Evolutionary conservation across 345 rosid species (phyloP).

Genomic region (Laguncularia racemosa): DNA sequence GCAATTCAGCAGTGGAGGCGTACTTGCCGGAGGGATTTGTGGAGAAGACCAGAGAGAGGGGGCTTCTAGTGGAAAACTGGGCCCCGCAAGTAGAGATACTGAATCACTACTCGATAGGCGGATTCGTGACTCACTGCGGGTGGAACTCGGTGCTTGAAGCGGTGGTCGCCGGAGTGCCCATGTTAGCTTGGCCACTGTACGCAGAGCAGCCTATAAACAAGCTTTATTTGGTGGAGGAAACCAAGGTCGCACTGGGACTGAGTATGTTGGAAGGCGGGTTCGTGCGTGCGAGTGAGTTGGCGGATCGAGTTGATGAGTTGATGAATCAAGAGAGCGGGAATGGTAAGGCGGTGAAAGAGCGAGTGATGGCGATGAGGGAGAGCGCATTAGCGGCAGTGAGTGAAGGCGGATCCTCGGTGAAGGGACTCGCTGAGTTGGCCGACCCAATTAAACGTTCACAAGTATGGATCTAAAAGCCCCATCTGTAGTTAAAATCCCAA

Average conservation of each 20-base stretch:
- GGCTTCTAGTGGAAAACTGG: constrained; percentile 10
- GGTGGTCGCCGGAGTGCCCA: constrained; percentile 24
- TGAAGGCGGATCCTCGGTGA: constrained; percentile 5
- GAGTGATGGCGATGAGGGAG: constrained; percentile 1
- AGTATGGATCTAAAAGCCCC: too few relatives aligned
- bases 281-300: constrained; percentile 8
- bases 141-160: constrained; percentile 30
- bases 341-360: constrained; percentile 7
- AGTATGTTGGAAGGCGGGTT: constrained; percentile 4
- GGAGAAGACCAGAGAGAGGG: constrained; percentile 11
- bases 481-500: too few relatives aligned
- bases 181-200: constrained; percentile 48
- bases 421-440: constrained; percentile 4
- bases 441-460: too few relatives aligned
- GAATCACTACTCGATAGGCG: constrained; percentile 11
- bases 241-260: constrained; percentile 13
- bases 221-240: constrained; percentile 10
- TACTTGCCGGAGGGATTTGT: constrained; percentile 14
- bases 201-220: constrained; percentile 30
- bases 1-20: neutral
- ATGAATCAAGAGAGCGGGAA: constrained; percentile 10
- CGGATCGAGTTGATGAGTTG: constrained; percentile 12
- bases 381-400: constrained; percentile 9
- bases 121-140: constrained; percentile 27
- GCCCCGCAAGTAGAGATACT: constrained; percentile 17